Base-by-base conservation (phyloP, 495 filamentous ascomycete species). In the Penicillium roqueforti region DNA sequence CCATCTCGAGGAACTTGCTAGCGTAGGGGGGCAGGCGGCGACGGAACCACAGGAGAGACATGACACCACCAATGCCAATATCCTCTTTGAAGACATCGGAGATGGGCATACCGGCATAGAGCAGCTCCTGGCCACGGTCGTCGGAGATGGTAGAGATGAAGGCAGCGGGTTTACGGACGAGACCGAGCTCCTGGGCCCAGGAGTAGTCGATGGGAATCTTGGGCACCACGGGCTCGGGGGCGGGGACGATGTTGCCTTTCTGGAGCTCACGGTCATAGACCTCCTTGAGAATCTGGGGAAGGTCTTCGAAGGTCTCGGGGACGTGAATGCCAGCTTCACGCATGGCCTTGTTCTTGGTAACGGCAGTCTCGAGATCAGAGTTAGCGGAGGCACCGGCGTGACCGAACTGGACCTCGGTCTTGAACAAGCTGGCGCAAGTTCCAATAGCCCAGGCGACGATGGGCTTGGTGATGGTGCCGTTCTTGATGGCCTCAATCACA, bases 151-250 rank as follows among this genome's bases (percentile, higher is more conserved):
- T 98, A 60, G 93, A 97, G 75, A 98, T 98, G 79, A 98, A 98
- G 62, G 93, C 95, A 71, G 93, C 93, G 61, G 93, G 93, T 83
- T 98, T 98, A 75, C 93, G 95, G 80, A 98, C 90, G 62, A 98
- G 92, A 70, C 93, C 93, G 55, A 98, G 87, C 75, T 98, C 93
- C 79, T 97, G 95, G 22, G 93, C 93, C 93, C 93, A 98, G 19
- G 91, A 91, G 85, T 98, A 98, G 77, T 98, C 93, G 65, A 98
- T 97, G 66, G 93, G 93, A 69, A 98, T 98, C 89, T 98, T 98
- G 68, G 93, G 93, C 20, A 91, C 87, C 53, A 87, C 82, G 43
- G 95, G 93, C 82, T 98, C 93, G 43, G 89, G 77, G 62, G 86
- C 80, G 53, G 92, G 91, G 70, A 82, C 82, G 70, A 98, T 89